phyloP scores from a whole-genome alignment of 176 grass and related monocot species.

The Oropetium thomaeum region DNA sequence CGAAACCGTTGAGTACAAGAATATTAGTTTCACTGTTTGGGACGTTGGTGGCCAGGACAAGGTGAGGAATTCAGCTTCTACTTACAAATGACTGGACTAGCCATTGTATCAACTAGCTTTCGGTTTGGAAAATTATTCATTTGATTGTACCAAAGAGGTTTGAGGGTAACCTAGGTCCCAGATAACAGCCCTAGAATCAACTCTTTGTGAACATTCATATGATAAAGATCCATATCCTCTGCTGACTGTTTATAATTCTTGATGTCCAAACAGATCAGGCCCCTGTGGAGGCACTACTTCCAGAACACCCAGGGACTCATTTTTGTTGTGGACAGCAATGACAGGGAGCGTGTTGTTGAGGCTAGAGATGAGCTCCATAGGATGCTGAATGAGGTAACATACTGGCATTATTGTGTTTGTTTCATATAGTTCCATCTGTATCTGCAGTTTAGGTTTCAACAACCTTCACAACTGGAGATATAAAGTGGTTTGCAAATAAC shows the following conservation, averaged over 20 bases:
- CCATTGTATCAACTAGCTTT: neutral
- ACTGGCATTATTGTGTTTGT: constrained; percentile 8
- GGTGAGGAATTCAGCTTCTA: constrained; percentile 26
- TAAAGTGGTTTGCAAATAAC: neutral
- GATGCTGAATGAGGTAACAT: constrained; percentile 79
- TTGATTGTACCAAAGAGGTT: no score
- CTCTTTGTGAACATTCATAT: constrained; percentile 9
- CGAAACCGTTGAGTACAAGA: constrained; percentile 92
- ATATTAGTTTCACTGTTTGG: constrained; percentile 92
- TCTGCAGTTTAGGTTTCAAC: neutral
- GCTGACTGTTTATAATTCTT: neutral
- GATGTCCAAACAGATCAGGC: constrained; percentile 68
- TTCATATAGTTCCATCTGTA: neutral
- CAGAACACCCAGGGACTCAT: constrained; percentile 89
- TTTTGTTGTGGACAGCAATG: constrained; percentile 93
- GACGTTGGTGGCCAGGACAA: constrained; percentile 91
- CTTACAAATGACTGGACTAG: neutral
- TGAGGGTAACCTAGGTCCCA: no score
- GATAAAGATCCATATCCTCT: constrained; percentile 1
- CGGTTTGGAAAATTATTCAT: no score
- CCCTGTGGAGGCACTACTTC: constrained; percentile 94
- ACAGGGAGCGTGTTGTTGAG: constrained; percentile 89
- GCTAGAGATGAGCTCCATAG: constrained; percentile 84
- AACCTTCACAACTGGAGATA: neutral
- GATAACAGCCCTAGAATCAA: neutral